Conservation (phyloP, 2,329 filamentous ascomycete species). For the Trichophaea hybrida region DNA sequence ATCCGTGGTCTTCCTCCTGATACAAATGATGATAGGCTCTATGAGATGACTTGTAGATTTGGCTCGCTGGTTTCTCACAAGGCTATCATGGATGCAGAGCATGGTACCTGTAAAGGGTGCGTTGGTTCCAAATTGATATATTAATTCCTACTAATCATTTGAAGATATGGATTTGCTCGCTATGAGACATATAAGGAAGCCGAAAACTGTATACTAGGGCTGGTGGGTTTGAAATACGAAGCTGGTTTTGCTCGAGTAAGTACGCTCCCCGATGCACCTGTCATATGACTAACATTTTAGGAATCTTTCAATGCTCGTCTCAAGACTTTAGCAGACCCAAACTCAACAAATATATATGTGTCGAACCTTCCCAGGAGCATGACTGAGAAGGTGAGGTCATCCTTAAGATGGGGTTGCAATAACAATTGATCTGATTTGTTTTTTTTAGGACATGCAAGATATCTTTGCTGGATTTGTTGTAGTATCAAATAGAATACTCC, state of each 20-base stretch:
- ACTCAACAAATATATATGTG: constrained; percentile 91
- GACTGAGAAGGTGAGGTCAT: constrained; percentile 65
- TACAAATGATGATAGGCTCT: constrained; percentile 80
- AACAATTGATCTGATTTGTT: not conserved
- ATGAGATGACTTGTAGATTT: constrained; percentile 71
- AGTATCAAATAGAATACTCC: constrained; percentile 86
- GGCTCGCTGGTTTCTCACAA: constrained; percentile 93
- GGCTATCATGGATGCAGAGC: constrained; percentile 91
- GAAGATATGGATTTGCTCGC: constrained; percentile 92
- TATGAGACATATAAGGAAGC: constrained; percentile 78
- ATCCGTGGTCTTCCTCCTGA: constrained; percentile 91
- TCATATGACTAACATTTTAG: constrained; percentile 36
- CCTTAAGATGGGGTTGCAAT: constrained; percentile 13
- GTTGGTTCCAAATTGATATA: constrained; percentile 26
- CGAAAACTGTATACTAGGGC: constrained; percentile 89
- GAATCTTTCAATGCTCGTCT: constrained; percentile 97
- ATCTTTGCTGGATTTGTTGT: constrained; percentile 72
- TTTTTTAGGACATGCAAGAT: constrained; percentile 51
- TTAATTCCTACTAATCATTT: constrained; percentile 3
- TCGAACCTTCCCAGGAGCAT: constrained; percentile 88
- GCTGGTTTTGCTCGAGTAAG: constrained; percentile 86
- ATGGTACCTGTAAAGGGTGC: constrained; percentile 90
- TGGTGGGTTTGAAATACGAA: constrained; percentile 89
- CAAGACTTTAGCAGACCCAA: constrained; percentile 82
- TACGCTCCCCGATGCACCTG: constrained; percentile 17